Evolutionary conservation across 495 filamentous ascomycete species (phyloP).

Genomic region (Tuber calosporum): DNA sequence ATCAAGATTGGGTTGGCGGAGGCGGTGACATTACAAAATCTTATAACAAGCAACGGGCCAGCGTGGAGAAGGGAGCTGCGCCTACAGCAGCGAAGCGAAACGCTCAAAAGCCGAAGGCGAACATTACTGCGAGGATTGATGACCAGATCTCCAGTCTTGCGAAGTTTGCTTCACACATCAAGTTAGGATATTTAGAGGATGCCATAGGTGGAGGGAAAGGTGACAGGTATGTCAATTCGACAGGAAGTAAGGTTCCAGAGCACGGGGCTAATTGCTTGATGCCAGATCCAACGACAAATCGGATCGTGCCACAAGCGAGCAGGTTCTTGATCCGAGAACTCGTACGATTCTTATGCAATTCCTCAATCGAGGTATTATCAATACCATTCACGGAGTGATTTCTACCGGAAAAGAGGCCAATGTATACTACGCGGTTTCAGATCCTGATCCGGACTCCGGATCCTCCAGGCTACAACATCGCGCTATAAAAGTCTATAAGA

Average conservation of each 20-base stretch:
- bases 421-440: slow-evolving; percentile 73
- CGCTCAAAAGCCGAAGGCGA: slow-evolving; percentile 73
- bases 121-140: slow-evolving; percentile 68
- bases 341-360: slow-evolving; percentile 92
- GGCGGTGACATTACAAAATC: slow-evolving; percentile 69
- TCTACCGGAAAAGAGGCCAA: slow-evolving; percentile 97
- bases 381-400: slow-evolving; percentile 78
- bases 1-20: slow-evolving; percentile 48
- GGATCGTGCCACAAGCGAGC: slow-evolving; percentile 86
- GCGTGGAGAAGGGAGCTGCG: slow-evolving; percentile 52
- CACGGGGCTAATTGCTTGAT: neutral
- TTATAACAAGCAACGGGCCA: slow-evolving; percentile 74
- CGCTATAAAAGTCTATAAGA: slow-evolving; percentile 98
- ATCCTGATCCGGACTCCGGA: slow-evolving; percentile 47
- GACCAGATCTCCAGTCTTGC: slow-evolving; percentile 79
- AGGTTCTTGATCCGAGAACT: slow-evolving; percentile 86
- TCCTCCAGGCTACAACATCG: slow-evolving; percentile 52
- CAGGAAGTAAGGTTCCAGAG: neutral
- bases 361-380: slow-evolving; percentile 76
- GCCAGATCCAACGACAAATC: slow-evolving; percentile 61
- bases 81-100: slow-evolving; percentile 67
- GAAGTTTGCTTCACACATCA: slow-evolving; percentile 81
- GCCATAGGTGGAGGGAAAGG: slow-evolving; percentile 50
- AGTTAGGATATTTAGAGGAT: slow-evolving; percentile 60
- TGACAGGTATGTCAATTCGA: slow-evolving; percentile 43